Base-by-base conservation (phyloP, 1,139 yeast species). In the Kluyveromyces marxianus region DNA sequence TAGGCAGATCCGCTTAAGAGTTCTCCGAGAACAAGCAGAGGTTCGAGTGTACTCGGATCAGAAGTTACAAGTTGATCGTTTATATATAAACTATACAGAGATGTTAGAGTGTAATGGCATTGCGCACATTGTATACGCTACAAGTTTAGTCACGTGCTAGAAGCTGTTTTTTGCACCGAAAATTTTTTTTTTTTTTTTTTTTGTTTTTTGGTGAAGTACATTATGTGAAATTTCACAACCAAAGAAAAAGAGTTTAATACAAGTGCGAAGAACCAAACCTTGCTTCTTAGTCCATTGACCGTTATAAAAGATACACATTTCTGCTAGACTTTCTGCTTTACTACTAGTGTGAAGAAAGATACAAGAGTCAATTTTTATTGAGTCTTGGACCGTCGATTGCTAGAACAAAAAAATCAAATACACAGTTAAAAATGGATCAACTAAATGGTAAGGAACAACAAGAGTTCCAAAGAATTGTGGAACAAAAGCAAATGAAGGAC, bases 401-500 rank as follows among this genome's bases (percentile, higher is more conserved):
- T 29, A 29, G 31, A 29, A 8, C 31, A 29, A 8, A 7, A 32
- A 21, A 32, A 32, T 4, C 34, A 32, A 32, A 6, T 10, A 35
- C 37, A 35, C 41, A 35, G 24, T 14, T 10, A 44, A 47, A 68
- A 40, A 84, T 83, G 92, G 92, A 84, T 61, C 86, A 82, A 69
- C 74, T 83, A 63, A 83, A 90, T 75, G 82, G 83, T 64, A 85
- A 88, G 67, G 97, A 90, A 72, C 97, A 90, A 70, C 97, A 88
- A 71, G 95, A 89, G 63, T 90, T 90, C 69, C 96, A 89, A 70
- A 90, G 83, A 69, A 75, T 90, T 56, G 95, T 90, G 57, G 97
- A 90, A 72, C 92, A 87, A 68, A 92, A 92, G 77, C 98, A 92
- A 72, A 89, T 92, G 97, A 87, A 87, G 70, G 98, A 92, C 68